Evolutionary conservation across 164 flowering plant species (phyloP).

Genomic region (Stephania yunnanensis): DNA sequence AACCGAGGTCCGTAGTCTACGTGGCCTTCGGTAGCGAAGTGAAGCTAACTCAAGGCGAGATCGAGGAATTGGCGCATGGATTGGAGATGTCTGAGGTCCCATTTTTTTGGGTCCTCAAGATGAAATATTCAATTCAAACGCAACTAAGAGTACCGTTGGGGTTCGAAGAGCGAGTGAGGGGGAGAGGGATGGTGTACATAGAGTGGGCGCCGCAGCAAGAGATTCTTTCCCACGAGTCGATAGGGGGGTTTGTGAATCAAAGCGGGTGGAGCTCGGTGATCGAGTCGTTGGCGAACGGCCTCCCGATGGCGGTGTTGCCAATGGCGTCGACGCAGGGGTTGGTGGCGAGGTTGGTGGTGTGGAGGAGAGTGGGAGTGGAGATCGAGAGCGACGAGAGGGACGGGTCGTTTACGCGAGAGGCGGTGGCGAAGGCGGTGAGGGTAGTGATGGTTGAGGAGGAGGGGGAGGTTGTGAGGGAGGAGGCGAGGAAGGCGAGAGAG

Average conservation of each 20-base stretch:
- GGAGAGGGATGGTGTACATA: background rate
- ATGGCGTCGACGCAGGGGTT: background rate
- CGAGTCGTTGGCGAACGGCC: background rate
- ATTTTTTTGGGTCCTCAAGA: slow-evolving; percentile 1
- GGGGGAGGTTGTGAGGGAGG: background rate
- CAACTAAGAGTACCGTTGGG: background rate
- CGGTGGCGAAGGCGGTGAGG: background rate
- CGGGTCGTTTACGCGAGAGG: background rate
- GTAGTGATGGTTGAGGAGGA: background rate
- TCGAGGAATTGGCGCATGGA: background rate
- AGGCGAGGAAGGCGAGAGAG: background rate
- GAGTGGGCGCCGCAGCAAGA: background rate
- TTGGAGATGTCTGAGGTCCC: background rate
- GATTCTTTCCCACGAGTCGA: background rate
- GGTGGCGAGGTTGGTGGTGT: background rate
- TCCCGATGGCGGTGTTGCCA: background rate
- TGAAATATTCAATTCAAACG: background rate
- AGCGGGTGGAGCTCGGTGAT: slow-evolving; percentile 3
- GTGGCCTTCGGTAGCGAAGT: slow-evolving; percentile 2
- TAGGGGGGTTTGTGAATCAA: background rate
- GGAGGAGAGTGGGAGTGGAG: background rate
- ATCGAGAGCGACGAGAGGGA: background rate
- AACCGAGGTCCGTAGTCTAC: background rate
- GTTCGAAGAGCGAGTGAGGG: background rate
- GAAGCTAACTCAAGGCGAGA: background rate